phyloP scores from a whole-genome alignment of 2,329 filamentous ascomycete species.

The Colletotrichum chlorophyti region DNA sequence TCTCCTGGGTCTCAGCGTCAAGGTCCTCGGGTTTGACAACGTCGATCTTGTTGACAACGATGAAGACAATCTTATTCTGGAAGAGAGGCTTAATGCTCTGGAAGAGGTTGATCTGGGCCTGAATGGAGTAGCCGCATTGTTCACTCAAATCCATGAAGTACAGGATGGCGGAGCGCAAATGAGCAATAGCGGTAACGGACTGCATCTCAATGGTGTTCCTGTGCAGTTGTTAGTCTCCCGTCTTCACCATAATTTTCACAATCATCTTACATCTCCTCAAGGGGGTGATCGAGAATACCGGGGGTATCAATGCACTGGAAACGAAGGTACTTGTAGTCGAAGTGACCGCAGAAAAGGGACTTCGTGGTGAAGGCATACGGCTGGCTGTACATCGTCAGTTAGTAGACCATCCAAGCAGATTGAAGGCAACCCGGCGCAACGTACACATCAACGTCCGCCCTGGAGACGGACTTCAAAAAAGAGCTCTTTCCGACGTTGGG shows the following conservation, averaged over 20 bases:
- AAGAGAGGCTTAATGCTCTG: conserved; percentile 97
- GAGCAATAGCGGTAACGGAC: conserved; percentile 95
- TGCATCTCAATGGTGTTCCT: conserved; percentile 99
- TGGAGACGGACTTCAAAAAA: conserved; percentile 71
- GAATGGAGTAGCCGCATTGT: conserved; percentile 93
- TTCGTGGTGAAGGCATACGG: conserved; percentile 99
- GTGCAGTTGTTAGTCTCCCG: neutral
- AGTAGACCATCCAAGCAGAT: neutral
- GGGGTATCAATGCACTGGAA: conserved; percentile 96
- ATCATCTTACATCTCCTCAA: conserved; percentile 74
- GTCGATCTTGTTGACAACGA: conserved; percentile 99
- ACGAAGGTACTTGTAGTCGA: conserved; percentile 92
- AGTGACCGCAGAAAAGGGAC: conserved; percentile 95
- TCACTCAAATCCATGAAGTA: conserved; percentile 99
- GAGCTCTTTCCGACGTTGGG: conserved; percentile 98
- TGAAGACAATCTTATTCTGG: conserved; percentile 92
- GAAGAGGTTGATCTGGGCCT: conserved; percentile 93
- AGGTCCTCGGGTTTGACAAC: conserved; percentile 87
- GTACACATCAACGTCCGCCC: conserved; percentile 23
- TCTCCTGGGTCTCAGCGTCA: conserved; percentile 76
- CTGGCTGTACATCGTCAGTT: conserved; percentile 90
- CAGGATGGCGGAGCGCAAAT: conserved; percentile 91
- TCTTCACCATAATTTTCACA: neutral
- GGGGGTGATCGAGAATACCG: conserved; percentile 95
- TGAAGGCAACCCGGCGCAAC: neutral